Base-by-base conservation (phyloP, 495 filamentous ascomycete species). In the Podospora didyma region DNA sequence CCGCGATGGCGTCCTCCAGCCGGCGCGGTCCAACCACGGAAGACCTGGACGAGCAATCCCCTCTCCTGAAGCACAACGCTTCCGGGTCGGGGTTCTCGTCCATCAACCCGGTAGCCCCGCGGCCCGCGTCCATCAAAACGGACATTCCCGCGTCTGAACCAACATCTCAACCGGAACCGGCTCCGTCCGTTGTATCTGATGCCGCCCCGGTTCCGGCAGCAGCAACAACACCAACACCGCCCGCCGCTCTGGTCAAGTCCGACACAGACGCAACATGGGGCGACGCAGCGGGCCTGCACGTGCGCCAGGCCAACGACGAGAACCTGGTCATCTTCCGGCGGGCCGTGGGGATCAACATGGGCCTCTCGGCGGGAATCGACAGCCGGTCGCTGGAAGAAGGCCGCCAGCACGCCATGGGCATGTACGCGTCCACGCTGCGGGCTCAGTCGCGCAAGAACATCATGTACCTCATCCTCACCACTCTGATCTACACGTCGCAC, bases 311-410 rank as follows among this genome's bases (percentile, higher is more conserved):
- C 26, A 78, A 78, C 56, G 72, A 78, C 47, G 74, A 78, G 57
- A 75, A 75, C 56, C 70, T 78, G 4, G 39, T 63, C 26, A 75
- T 78, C 34, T 78, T 76, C 57, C 64, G 74, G 21, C 65, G 64
- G 7, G 74, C 75, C 0, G 56, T 78, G 0, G 75, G 75, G 0
- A 78, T 78, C 62, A 76, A 76, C 24, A 52, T 7, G 56, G 62
- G 22, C 11, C 41, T 2, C 9, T 46, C 4, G 20, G 23, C 46
- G 12, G 21, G 48, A 2, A 51, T 49, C 0, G 68, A 71, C 57
- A 60, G 51, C 23, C 59, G 60, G 2, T 70, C 71, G 0, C 66
- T 78, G 2, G 75, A 78, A 52, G 70, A 72, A 17, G 73, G 73
- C 5, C 73, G 75, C 23, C 56, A 56, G 31, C 51, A 55, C 6